phyloP scores from a whole-genome alignment of 208 protist genomes.

The Angomonas ambiguus region DNA sequence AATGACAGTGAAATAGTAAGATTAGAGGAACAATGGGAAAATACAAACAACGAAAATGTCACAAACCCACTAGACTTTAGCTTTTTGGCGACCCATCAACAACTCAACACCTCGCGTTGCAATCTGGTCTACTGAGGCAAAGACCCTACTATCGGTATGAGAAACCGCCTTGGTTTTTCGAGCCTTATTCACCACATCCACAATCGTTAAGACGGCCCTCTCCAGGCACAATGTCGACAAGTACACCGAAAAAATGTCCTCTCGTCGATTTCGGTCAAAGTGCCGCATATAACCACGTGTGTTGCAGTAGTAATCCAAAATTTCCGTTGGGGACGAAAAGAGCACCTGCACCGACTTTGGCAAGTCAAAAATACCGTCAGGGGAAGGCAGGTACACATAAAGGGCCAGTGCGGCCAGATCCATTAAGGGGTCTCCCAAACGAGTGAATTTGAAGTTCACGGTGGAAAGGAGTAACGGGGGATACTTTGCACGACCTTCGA shows the following conservation, averaged over 20 bases:
- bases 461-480: constrained; percentile 44
- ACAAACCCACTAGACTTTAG: constrained; percentile 26
- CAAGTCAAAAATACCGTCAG: constrained; percentile 49
- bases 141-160: constrained; percentile 22
- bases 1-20: too few relatives aligned
- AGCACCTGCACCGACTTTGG: constrained; percentile 34
- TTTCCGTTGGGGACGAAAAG: constrained; percentile 49
- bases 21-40: too few relatives aligned
- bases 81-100: constrained; percentile 27
- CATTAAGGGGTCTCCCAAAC: constrained; percentile 54
- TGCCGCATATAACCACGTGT: constrained; percentile 59
- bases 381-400: constrained; percentile 35
- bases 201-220: constrained; percentile 25
- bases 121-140: constrained; percentile 54
- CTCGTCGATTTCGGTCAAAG: constrained; percentile 37
- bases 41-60: too few relatives aligned
- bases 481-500: constrained; percentile 72
- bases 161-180: constrained; percentile 4
- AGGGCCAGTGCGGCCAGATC: constrained; percentile 62
- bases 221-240: constrained; percentile 55
- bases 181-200: constrained; percentile 12
- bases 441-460: constrained; percentile 48
- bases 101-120: constrained; percentile 48
- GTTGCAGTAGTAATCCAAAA: constrained; percentile 69
- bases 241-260: constrained; percentile 77